Base-by-base conservation (phyloP, 1,284 basidiomycete genomes). In the Trichosporon faecale region DNA sequence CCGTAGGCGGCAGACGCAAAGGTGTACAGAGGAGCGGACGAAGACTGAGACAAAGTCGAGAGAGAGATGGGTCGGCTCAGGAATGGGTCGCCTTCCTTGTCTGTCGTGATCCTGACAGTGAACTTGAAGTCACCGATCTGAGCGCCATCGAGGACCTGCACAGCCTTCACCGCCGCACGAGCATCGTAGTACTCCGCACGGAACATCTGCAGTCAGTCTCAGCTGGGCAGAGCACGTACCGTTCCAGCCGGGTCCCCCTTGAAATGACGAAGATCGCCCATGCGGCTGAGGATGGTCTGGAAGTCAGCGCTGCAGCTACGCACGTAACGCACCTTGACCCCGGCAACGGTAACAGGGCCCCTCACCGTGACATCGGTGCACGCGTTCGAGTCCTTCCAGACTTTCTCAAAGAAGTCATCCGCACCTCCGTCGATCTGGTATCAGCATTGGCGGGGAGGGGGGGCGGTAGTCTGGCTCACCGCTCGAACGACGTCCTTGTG, bases 111-210 rank as follows among this genome's bases (percentile, higher is more conserved):
- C 23, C 8, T 73, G 31, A 70, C 66, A 16, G 74, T 63, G 35
- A 74, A 70, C 6, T 64, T 33, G 31, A 70, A 73, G 23, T 71
- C 65, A 2, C 66, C 71, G 14, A 77, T 49, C 3, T 23, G 69
- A 27, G 71, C 70, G 27, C 68, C 67, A 64, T 79, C 55, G n/a
- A 81, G 77, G 0, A 64, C 29, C 2, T 44, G 52, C 63, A 78
- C 69, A 14, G 77, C 77, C 21, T 71, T 57, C 2, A 70, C 63
- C 1, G 81, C 80, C 14, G 72, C 61, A 4, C 80, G 77, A 3
- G 78, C 74, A 66, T 83, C 80, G 66, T 68, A 81, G 67, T 72
- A 83, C 25, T 80, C 78, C n/a, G 76, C 80, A 8, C 75, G 69
- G 71, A 78, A 83, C 0, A 65, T 57, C 80, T 81, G 21, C 5